Base-by-base conservation (phyloP, 2,329 filamentous ascomycete genomes). In the Samsoniella hepiali region DNA sequence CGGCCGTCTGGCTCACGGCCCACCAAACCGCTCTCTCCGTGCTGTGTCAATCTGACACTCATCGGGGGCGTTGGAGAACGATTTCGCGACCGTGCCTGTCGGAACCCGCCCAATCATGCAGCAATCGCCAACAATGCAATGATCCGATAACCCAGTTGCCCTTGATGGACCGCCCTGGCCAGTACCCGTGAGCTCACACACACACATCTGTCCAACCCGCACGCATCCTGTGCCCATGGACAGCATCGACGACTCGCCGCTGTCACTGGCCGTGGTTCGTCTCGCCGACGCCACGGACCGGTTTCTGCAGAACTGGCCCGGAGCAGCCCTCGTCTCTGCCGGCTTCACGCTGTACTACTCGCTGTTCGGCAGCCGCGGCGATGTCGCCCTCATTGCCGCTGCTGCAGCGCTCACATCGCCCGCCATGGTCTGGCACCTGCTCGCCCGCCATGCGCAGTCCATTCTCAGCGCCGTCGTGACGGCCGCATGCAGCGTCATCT, bases 241-340 rank as follows among this genome's bases (percentile, higher is more conserved):
- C 51, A 56, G 60, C 44, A 50, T 62, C 34, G 53, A 56, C 40
- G 60, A 57, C 42, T 62, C 60, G 15, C 42, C 34, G 60, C 51
- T 56, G 40, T 40, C 60, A 27, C 60, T 56, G 44, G 53, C 44
- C 44, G 32, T 57, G 42, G 17, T 62, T 1, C 51, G 32, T 15
- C 11, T 62, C 17, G 60, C 60, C 44, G 60, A 62, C 60, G 34
- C 40, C 31, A 13, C 42, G 3, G 60, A 62, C 44, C 51, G 34
- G 5, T n/a, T 57, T 3, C 27, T 13, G 29, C 32, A 42, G 6
- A 49, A 56, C 10, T 36, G 60, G 17, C 31, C n/a, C 9, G 34
- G 10, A 22, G 10, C 32, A 4, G 22, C 50, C 1, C n/a, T 40
- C 15, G 4, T 54, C 9, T 32, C 22, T 7, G 38, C 22, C 4